A percentile compares a stretch with the other conserved stretches of the same genome.
phyloP scores from a whole-genome alignment of 2,329 filamentous ascomycete genomes.

The Sporothrix variecibatus region DNA sequence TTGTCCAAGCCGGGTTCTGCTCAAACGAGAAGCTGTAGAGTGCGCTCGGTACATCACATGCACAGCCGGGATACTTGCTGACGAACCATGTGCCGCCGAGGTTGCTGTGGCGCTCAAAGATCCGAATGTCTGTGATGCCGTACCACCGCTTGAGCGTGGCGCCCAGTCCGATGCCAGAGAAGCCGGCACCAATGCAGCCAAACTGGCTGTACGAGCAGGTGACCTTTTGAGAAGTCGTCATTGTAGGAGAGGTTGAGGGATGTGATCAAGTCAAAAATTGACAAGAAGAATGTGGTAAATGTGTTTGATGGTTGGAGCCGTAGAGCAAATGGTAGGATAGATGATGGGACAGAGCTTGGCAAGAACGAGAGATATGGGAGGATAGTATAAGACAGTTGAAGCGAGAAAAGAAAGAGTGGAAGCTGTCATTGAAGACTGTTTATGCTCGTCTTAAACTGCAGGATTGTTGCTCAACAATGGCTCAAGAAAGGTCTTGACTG shows the following conservation, averaged over 20 bases:
- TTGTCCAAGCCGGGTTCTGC: background rate
- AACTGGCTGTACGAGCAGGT: slow-evolving; percentile 9
- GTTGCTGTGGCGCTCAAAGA: slow-evolving; percentile 4
- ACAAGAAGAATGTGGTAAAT: background rate
- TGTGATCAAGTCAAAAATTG: background rate
- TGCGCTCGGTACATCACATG: background rate
- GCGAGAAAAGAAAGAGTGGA: too few species aligned
- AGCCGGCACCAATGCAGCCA: slow-evolving; percentile 11
- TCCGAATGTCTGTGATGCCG: background rate
- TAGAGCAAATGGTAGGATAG: too few species aligned
- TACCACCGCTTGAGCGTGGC: slow-evolving; percentile 15
- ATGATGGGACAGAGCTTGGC: too few species aligned
- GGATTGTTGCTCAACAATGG: too few species aligned
- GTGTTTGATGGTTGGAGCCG: too few species aligned
- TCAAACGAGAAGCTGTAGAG: slow-evolving; percentile 13
- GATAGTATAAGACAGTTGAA: too few species aligned
- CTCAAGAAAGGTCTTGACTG: too few species aligned
- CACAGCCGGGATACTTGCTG: slow-evolving; percentile 6
- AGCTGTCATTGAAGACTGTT: too few species aligned
- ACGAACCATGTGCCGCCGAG: slow-evolving; percentile 3
- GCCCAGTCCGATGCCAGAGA: slow-evolving; percentile 1
- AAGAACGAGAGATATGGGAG: too few species aligned
- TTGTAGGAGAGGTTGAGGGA: background rate
- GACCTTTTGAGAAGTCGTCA: background rate
- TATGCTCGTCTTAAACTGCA: too few species aligned